Evolutionary conservation across 495 filamentous ascomycete genomes (phyloP).

Genomic region (Penicillium atrosanguineum): DNA sequence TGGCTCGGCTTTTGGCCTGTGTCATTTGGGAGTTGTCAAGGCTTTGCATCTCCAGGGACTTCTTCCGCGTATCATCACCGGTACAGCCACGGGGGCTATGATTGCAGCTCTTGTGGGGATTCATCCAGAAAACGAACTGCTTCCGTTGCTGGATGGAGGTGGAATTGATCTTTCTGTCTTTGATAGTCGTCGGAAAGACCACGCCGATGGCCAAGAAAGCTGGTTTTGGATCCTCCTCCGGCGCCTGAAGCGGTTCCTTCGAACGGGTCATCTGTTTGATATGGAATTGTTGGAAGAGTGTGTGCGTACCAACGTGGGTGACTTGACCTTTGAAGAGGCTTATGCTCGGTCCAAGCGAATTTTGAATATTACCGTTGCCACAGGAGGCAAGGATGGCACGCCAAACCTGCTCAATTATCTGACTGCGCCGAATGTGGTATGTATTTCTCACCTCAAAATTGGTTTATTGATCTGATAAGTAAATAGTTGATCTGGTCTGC

Average conservation of each 20-base stretch:
- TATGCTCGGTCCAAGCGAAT: slow-evolving; percentile 82
- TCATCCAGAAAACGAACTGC: slow-evolving; percentile 83
- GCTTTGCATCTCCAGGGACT: slow-evolving; percentile 81
- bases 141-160: slow-evolving; percentile 70
- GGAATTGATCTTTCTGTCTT: slow-evolving; percentile 85
- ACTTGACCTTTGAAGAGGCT: slow-evolving; percentile 92
- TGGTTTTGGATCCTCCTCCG: slow-evolving; percentile 58
- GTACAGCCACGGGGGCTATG: slow-evolving; percentile 85
- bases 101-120: slow-evolving; percentile 88
- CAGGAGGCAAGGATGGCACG: slow-evolving; percentile 66
- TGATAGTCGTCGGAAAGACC: slow-evolving; percentile 33
- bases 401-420: slow-evolving; percentile 90
- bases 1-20: slow-evolving; percentile 87
- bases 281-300: slow-evolving; percentile 79
- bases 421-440: slow-evolving; percentile 89
- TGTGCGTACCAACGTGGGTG: slow-evolving; percentile 80
- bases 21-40: slow-evolving; percentile 88
- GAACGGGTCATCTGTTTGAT: slow-evolving; percentile 82
- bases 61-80: slow-evolving; percentile 85
- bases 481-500: slow-evolving; percentile 84
- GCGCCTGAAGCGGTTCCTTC: slow-evolving; percentile 61
- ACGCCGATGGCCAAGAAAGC: slow-evolving; percentile 23
- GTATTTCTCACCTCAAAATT: slow-evolving; percentile 28
- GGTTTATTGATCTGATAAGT: neutral
- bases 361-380: slow-evolving; percentile 88